Base-by-base conservation (phyloP, 805 yeast genomes). In the Lipomyces mesembrius region DNA sequence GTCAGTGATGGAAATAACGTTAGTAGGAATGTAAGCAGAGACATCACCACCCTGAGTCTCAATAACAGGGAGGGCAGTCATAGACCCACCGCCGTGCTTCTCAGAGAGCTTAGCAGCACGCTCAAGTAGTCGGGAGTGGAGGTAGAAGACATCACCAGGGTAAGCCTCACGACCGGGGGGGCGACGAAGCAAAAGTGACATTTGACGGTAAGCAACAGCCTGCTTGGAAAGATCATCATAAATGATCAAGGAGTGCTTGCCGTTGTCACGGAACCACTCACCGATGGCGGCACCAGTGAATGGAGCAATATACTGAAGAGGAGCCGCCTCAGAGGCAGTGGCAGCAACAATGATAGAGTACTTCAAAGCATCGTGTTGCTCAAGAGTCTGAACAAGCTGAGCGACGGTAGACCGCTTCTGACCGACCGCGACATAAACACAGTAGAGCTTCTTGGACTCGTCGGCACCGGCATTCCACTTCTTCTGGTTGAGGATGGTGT, bases 251-350 rank as follows among this genome's bases (percentile, higher is more conserved):
- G 98, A 96, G 84, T 95, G 98, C 83, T 84, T 91, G 81, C 97
- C 97, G 84, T 94, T 95, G 88, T 95, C 99, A 88, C 99, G 92
- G 96, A 95, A 95, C 99, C 99, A 95, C 87, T 95, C 99, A 86
- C 98, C 97, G 82, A 95, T 93, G 79, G 99, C 97, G 82, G 97
- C 90, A 76, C 93, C 99, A 77, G 99, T 92, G 97, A 95, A 95
- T 82, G 99, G 99, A 86, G 99, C 98, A 82, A 95, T 85, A 87
- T 92, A 95, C 88, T 95, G 99, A 83, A 95, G 87, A 83, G 99
- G 99, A 83, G 99, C 99, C 77, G 99, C 99, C 87, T 95, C 99
- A 72, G 99, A 95, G 76, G 99, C 99, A 78, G 99, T 95, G 78
- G 99, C 99, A 71, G 99, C 98, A 81, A 95, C 98, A 83, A 95